phyloP scores from a whole-genome alignment of 495 filamentous ascomycete genomes.

The Chaetomium cochliodes region DNA sequence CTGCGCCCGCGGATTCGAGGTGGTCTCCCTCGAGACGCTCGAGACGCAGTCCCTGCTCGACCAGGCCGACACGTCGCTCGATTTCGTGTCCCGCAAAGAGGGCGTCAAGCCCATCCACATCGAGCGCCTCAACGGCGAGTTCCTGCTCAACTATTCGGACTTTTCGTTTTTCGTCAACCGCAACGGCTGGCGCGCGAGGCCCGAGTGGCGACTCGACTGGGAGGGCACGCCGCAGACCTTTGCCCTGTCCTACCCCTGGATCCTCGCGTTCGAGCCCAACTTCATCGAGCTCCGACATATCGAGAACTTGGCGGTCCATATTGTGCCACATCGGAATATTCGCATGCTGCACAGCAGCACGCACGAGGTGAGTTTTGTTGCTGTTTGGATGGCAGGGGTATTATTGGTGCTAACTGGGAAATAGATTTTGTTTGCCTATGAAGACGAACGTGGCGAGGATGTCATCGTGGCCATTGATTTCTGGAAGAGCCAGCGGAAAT shows the following conservation, averaged over 20 bases:
- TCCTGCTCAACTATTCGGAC: constrained; percentile 96
- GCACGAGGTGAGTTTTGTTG: constrained; percentile 70
- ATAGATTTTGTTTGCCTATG: constrained; percentile 93
- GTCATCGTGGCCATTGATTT: constrained; percentile 95
- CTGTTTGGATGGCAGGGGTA: not conserved
- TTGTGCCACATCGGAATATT: constrained; percentile 92
- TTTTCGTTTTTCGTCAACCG: constrained; percentile 99
- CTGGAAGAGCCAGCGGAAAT: constrained; percentile 66
- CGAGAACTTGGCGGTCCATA: constrained; percentile 89
- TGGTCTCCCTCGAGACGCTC: constrained; percentile 93
- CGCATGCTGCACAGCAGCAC: constrained; percentile 96
- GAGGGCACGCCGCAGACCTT: constrained; percentile 90
- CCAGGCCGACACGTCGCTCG: constrained; percentile 95
- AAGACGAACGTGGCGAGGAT: constrained; percentile 93
- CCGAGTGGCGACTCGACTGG: constrained; percentile 97
- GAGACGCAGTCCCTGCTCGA: constrained; percentile 97
- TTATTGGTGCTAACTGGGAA: not conserved
- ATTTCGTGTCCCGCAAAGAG: constrained; percentile 92
- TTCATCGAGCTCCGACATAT: constrained; percentile 96
- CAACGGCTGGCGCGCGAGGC: constrained; percentile 93
- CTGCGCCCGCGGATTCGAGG: constrained; percentile 92
- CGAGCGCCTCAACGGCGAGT: constrained; percentile 92
- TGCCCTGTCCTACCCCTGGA: constrained; percentile 90
- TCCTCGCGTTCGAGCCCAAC: constrained; percentile 96
- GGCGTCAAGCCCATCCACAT: constrained; percentile 96